Base-by-base conservation (phyloP, 192 early-diverging fungal species). In the Pilobolus umbonatus region DNA sequence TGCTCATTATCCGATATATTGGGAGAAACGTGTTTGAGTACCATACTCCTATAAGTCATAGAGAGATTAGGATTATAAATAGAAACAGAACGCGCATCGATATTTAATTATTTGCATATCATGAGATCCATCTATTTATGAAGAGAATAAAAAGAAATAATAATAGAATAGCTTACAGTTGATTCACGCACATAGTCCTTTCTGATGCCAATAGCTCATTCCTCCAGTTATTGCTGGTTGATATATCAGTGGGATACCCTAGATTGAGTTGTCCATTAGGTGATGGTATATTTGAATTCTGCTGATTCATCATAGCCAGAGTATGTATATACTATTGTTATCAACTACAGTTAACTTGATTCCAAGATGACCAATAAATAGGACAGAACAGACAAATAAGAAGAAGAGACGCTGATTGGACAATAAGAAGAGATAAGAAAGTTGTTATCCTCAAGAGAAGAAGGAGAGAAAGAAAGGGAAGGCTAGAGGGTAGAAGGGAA, bases 1-100 rank as follows among this genome's bases (percentile, higher is more conserved):
- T 59, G 64, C 35, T 71, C 61, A 22, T 57, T 29, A 17, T 71
- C 68, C n/a, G 62, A 36, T 38, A 58, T 61, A 42, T 35, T 40
- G 10, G 62, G 68, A 2, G 62, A 61, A 17, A 71, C 35, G 31
- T 47, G 54, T 19, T 54, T 58, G 12, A 71, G 36, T 14, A 57
- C 62, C 34, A 60, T 35, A 1, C 50, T 63, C 14, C 68, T 71
- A 51, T 30, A 51, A 9, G 4, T 30, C n/a, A n/a, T n/a, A n/a
- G 30, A 49, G 15, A 49, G 47, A 6, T 3, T 12, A 49, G 1
- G 21, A 21, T 24, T 24, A 34, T 21, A 53, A 53, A 53, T 36
- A 12, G 34, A 21, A 53, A 19, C 5, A 36, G 24, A 15, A 53
- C 4, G 12, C 2, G 14, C 3, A 21, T 14, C 11, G 10, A 1